A percentile compares a stretch with the other conserved stretches of the same genome.
Conservation (phyloP, 2,329 filamentous ascomycete species). For the Rhinocladiella mackenziei region DNA sequence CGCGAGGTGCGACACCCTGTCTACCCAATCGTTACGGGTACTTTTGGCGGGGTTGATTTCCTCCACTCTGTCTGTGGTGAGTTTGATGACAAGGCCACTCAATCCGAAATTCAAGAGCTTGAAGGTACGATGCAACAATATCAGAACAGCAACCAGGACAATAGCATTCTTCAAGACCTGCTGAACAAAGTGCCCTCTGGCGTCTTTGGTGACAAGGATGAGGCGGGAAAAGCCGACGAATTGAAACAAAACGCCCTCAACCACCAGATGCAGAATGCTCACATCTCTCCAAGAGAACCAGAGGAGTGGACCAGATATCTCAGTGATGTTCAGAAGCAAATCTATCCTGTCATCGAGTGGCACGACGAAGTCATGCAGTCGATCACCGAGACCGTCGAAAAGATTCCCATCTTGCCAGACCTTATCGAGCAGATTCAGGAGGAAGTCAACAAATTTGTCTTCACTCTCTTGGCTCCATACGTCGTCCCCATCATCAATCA, state of each 20-base stretch:
- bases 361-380: constrained; percentile 82
- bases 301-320: constrained; percentile 81
- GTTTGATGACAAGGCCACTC: constrained; percentile 82
- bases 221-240: constrained; percentile 71
- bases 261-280: constrained; percentile 70
- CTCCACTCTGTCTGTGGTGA: constrained; percentile 77
- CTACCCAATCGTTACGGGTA: constrained; percentile 82
- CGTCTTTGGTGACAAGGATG: constrained; percentile 69
- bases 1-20: constrained; percentile 62
- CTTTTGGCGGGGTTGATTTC: constrained; percentile 93
- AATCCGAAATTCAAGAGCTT: constrained; percentile 84
- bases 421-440: constrained; percentile 83
- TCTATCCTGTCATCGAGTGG: constrained; percentile 86
- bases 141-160: constrained; percentile 53
- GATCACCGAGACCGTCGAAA: constrained; percentile 73
- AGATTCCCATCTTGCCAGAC: constrained; percentile 79
- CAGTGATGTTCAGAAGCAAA: constrained; percentile 67
- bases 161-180: constrained; percentile 69
- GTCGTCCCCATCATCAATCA: constrained; percentile 80
- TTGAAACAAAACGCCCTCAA: constrained; percentile 71
- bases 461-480: constrained; percentile 85
- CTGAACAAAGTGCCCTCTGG: constrained; percentile 77
- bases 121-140: constrained; percentile 71
- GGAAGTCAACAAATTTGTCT: constrained; percentile 83
- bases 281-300: constrained; percentile 71